phyloP scores from a whole-genome alignment of 805 yeast species.

The Spathaspora sp. region DNA sequence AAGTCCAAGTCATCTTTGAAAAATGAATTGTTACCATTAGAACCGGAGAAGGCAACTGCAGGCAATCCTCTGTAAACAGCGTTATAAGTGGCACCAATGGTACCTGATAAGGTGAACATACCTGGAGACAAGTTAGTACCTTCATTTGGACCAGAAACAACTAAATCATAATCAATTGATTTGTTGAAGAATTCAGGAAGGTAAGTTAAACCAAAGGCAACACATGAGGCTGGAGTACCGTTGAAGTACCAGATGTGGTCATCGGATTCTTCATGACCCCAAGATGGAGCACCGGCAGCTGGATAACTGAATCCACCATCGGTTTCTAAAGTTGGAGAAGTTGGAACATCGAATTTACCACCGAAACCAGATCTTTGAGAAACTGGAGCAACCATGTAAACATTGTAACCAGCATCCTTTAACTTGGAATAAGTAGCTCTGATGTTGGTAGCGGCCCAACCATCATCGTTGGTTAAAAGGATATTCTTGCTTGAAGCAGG shows the following conservation, averaged over 20 bases:
- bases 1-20: constrained; percentile 40
- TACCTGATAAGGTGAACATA: constrained; percentile 43
- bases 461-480: constrained; percentile 43
- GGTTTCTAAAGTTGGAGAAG: constrained; percentile 31
- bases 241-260: constrained; percentile 51
- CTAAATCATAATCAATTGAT: too few species aligned
- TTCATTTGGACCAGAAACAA: too few species aligned
- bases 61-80: constrained; percentile 47
- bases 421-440: constrained; percentile 51
- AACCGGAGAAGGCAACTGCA: constrained; percentile 51
- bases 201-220: constrained; percentile 46
- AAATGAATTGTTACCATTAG: constrained; percentile 48
- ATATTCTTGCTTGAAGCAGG: constrained; percentile 28
- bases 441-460: constrained; percentile 54
- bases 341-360: constrained; percentile 47
- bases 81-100: constrained; percentile 49
- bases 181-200: constrained; percentile 50
- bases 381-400: constrained; percentile 49
- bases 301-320: constrained; percentile 49
- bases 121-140: constrained; percentile 44
- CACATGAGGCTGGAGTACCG: constrained; percentile 54
- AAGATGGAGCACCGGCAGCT: constrained; percentile 47
- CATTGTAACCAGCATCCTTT: constrained; percentile 46
- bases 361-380: constrained; percentile 52
- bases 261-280: constrained; percentile 46